A percentile compares a stretch with the other conserved stretches of the same genome.
Conservation (phyloP, 768 basidiomycete species). For the Kwoniella sp. region DNA sequence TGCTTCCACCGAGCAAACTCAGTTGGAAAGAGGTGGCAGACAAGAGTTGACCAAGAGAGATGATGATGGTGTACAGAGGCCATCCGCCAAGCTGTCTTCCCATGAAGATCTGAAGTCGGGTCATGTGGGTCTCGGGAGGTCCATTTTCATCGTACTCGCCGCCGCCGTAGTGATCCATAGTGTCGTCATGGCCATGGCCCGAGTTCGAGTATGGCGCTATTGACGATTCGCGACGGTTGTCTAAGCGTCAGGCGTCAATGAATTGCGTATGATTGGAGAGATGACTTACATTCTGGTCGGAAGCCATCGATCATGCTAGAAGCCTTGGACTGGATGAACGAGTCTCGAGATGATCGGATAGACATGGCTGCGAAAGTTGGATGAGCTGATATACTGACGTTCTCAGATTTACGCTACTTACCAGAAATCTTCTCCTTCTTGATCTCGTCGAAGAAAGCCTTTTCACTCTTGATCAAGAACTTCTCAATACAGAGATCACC, state of each 20-base stretch:
- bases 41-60: slow-evolving; percentile 76
- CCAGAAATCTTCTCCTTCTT: slow-evolving; percentile 85
- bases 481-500: slow-evolving; percentile 89
- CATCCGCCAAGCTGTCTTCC: slow-evolving; percentile 77
- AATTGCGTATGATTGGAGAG: background rate
- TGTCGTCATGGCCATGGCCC: slow-evolving; percentile 46
- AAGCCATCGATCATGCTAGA: slow-evolving; percentile 55
- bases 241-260: slow-evolving; percentile 27
- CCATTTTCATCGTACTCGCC: slow-evolving; percentile 46
- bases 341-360: slow-evolving; percentile 52
- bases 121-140: slow-evolving; percentile 71
- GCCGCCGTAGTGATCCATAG: slow-evolving; percentile 48
- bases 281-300: slow-evolving; percentile 71
- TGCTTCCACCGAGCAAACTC: slow-evolving; percentile 82
- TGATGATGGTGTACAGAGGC: slow-evolving; percentile 89
- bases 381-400: background rate
- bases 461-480: slow-evolving; percentile 86
- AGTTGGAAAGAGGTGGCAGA: slow-evolving; percentile 77
- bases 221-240: slow-evolving; percentile 39
- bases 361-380: slow-evolving; percentile 35
- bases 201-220: slow-evolving; percentile 50
- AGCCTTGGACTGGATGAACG: slow-evolving; percentile 51
- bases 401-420: slow-evolving; percentile 16
- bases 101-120: slow-evolving; percentile 79
- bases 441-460: slow-evolving; percentile 87